Evolutionary conservation across 306 rosid species (phyloP).

Genomic region (Prunus mira): DNA sequence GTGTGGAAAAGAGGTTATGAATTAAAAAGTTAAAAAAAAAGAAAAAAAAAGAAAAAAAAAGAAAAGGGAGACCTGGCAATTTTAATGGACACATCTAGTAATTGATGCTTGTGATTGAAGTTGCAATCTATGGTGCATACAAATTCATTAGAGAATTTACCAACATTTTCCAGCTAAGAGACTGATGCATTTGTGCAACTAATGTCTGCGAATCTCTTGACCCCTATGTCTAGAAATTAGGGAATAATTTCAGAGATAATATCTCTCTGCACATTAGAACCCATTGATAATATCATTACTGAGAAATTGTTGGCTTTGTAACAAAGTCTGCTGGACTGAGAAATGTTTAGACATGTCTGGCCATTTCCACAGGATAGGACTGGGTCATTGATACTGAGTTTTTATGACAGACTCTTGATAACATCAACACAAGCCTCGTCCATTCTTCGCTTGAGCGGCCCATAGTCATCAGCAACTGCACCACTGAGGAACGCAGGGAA

Average conservation of each 20-base stretch:
- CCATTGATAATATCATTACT: background rate
- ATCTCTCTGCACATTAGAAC: slow-evolving; percentile 8
- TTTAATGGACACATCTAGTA: background rate
- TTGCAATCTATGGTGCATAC: background rate
- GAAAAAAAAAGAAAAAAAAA: background rate
- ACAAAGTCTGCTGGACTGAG: slow-evolving; percentile 26
- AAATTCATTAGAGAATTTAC: background rate
- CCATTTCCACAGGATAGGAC: slow-evolving; percentile 34
- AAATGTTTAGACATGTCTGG: slow-evolving; percentile 42
- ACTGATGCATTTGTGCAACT: slow-evolving; percentile 7
- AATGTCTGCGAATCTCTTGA: background rate
- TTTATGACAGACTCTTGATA: slow-evolving; percentile 82
- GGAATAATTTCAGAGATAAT: background rate
- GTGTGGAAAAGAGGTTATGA: background rate
- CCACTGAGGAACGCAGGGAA: slow-evolving; percentile 74
- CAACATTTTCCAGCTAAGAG: background rate
- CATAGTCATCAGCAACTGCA: slow-evolving; percentile 53
- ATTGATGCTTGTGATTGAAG: background rate
- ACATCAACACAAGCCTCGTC: slow-evolving; percentile 39
- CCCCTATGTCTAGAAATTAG: slow-evolving; percentile 4
- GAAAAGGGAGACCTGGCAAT: background rate
- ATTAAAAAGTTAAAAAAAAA: background rate
- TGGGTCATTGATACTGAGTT: slow-evolving; percentile 46
- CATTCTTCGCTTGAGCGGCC: slow-evolving; percentile 69
- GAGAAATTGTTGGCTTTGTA: slow-evolving; percentile 12